These are phyloP conservation scores for Firmiana major DNA, from an alignment of 345 rosid species.

Conservation along the genomic window DNA sequence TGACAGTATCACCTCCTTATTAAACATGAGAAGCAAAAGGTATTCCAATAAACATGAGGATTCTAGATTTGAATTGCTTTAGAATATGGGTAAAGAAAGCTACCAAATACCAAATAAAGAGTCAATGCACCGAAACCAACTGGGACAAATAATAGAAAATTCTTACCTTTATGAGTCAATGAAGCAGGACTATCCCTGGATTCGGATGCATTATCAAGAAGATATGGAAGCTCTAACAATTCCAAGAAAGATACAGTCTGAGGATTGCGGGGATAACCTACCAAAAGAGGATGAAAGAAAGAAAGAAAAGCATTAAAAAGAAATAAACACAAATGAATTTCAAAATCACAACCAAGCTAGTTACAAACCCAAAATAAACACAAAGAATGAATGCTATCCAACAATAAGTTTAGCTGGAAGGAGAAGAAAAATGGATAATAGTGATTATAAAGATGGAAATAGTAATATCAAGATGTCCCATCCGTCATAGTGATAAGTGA, in stretches of 20 bases:
- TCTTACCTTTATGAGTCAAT: constrained; percentile 41
- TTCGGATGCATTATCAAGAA: constrained; percentile 53
- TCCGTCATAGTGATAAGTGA: background rate
- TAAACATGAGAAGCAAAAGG: background rate
- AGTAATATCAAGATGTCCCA: background rate
- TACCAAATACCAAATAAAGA: background rate
- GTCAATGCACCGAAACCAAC: background rate
- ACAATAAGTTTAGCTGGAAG: background rate
- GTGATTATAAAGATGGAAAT: background rate
- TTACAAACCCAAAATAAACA: background rate
- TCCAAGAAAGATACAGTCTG: constrained; percentile 71
- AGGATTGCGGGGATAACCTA: constrained; percentile 62
- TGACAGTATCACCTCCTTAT: background rate
- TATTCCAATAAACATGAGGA: background rate
- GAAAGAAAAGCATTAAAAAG: background rate
- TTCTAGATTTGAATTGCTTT: background rate
- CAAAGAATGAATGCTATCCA: background rate
- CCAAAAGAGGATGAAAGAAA: constrained; percentile 3
- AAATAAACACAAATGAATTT: background rate
- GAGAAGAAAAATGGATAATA: background rate
- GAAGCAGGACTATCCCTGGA: constrained; percentile 35
- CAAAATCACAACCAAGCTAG: background rate
- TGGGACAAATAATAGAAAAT: background rate
- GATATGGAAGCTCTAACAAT: constrained; percentile 77
- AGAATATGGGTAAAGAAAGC: background rate